Conservation (phyloP, 1,284 basidiomycete species). For the Cryptococcus sp. region DNA sequence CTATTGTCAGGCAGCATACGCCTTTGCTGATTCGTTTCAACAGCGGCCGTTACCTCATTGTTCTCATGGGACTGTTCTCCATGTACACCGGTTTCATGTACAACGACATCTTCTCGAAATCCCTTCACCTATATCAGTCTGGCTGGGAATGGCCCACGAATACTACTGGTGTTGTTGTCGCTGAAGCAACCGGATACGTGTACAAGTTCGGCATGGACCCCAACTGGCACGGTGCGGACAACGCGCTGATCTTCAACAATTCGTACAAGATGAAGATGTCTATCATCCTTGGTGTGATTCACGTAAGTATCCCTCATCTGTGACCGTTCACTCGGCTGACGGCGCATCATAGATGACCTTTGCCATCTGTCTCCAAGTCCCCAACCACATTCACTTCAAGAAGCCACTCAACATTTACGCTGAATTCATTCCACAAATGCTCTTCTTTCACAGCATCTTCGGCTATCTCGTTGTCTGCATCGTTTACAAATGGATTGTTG, state of each 20-base stretch:
- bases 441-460: constrained; percentile 96
- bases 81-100: constrained; percentile 97
- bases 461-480: constrained; percentile 95
- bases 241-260: constrained; percentile 91
- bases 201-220: constrained; percentile 97
- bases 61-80: constrained; percentile 95
- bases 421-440: constrained; percentile 95
- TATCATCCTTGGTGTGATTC: constrained; percentile 92
- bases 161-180: constrained; percentile 59
- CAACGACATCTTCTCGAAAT: constrained; percentile 98
- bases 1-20: background rate
- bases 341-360: constrained; percentile 81
- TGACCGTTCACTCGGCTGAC: constrained; percentile 7
- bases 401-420: constrained; percentile 81
- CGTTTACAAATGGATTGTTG: constrained; percentile 94
- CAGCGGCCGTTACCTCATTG: constrained; percentile 96
- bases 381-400: constrained; percentile 93
- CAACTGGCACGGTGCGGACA: constrained; percentile 92
- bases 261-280: constrained; percentile 99
- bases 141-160: constrained; percentile 79
- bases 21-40: constrained; percentile 10
- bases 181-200: constrained; percentile 63
- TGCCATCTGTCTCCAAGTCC: constrained; percentile 90
- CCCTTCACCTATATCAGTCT: constrained; percentile 82
- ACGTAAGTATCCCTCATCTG: constrained; percentile 62